Evolutionary conservation across 352 stramenopile species (phyloP).

Genomic region (Globisporangium cederbergense): DNA sequence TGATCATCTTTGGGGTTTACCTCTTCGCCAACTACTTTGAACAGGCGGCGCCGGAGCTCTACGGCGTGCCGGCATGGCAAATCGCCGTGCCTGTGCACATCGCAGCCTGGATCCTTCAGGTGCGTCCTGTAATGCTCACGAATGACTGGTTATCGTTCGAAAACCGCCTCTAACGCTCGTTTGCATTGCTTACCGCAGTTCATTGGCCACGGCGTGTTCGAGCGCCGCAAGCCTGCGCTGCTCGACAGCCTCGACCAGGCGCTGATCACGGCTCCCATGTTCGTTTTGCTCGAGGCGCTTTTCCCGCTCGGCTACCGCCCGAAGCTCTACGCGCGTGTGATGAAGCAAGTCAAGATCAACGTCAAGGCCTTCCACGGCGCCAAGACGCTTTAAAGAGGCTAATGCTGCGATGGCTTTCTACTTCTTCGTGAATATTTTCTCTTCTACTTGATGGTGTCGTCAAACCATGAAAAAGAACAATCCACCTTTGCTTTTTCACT

Average conservation of each 20-base stretch:
- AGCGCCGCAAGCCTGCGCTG: slow-evolving; percentile 50
- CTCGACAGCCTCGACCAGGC: slow-evolving; percentile 59
- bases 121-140: slow-evolving; percentile 1
- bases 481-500: too few species aligned
- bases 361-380: slow-evolving; percentile 31
- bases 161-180: not conserved
- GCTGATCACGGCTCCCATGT: slow-evolving; percentile 50
- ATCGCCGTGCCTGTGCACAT: slow-evolving; percentile 35
- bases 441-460: too few species aligned
- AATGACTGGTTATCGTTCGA: not conserved
- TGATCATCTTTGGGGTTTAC: slow-evolving; percentile 31
- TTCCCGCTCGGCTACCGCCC: slow-evolving; percentile 44
- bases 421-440: too few species aligned
- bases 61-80: slow-evolving; percentile 32
- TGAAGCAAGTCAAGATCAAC: slow-evolving; percentile 39
- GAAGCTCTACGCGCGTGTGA: slow-evolving; percentile 33
- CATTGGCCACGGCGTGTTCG: slow-evolving; percentile 56
- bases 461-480: too few species aligned
- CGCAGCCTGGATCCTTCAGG: slow-evolving; percentile 43
- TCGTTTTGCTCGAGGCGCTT: slow-evolving; percentile 55
- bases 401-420: not conserved
- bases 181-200: slow-evolving; percentile 24
- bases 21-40: slow-evolving; percentile 33
- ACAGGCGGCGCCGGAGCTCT: slow-evolving; percentile 13
- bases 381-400: not conserved